Base-by-base conservation (phyloP, 2,329 filamentous ascomycete species). In the Botrytis porri region DNA sequence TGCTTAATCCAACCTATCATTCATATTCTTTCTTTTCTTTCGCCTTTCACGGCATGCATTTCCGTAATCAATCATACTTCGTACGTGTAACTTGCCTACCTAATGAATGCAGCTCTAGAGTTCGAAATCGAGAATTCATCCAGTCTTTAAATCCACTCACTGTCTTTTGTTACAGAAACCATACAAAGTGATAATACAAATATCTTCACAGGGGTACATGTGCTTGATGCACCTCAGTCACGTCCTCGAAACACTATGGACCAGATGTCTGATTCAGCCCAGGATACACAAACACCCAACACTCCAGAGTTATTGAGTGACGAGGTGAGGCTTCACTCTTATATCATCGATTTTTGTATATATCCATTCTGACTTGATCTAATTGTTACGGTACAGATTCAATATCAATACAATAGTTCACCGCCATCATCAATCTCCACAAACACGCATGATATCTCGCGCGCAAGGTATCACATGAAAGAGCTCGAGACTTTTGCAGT, bases 401-500 rank as follows among this genome's bases (percentile, higher is more conserved):
- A 60, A 72, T 67, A 60, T 35, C 41, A 71, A 45, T 66, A 29
- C 35, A 59, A 66, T 51, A 72, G 70, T 39, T 66, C 70, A 72
- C 71, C 71, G 63, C 71, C 71, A 60, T 72, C 63, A 41, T 61
- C 63, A 37, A 72, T 72, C 63, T 72, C 71, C 54, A 69, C 71
- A 39, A 67, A 67, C 65, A 75, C 74, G 35, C 73, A 75, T 73
- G 74, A 75, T 70, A 75, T 71, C 45, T 70, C 66, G 60, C 66
- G 74, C 29, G 61, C 73, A 32, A 75, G 72, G 64, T 75, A 75
- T 71, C 73, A 75, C 54, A 73, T 75, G 39, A 60, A 74, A 64
- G 74, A 74, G 62, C 54, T 74, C 43, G 61, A 73, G 35, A 69
- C 67, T 14, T 74, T 75, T 71, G 73, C 73, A 65, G 60, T 73